Evolutionary conservation across 2,329 filamentous ascomycete species (phyloP), one percentile per base, ranked within the genome.

Genomic region (Fusarium avenaceum): DNA sequence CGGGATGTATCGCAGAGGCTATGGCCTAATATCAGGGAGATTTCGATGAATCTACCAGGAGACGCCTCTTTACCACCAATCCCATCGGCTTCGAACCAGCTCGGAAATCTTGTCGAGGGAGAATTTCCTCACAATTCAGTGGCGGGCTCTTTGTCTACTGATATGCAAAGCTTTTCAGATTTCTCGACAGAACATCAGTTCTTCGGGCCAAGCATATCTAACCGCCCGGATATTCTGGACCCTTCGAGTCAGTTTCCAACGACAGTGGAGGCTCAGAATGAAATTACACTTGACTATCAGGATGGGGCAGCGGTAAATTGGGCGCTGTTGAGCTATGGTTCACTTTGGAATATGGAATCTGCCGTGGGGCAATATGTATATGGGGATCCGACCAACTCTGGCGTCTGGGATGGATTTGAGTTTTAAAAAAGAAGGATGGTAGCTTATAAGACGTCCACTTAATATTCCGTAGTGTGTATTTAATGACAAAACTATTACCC

Each of bases 291-390:
- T 1, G 52, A 46, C 2, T 65, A 55, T 38, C 55, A 60, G 6
- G 63, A 65, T 20, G 55, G 47, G 4, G 38, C 53, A 0, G 35
- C 46, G 3, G 49, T 54, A 0, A 67, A 67, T 7, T 67, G 63
- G 64, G 52, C 64, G 1, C 6, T 67, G 1, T 10, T 67, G 4
- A 67, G 50, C 8, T 67, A 67, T 6, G 63, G 67, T n/a, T 67
- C 63, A 0, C 1, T 67, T 0, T 67, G 64, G 64, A 67, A 67
- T 3, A 67, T 67, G 64, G 64, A 63, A 20, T 67, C 64, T 35
- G 64, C 63, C 0, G 10, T 67, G 5, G 64, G 64, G 0, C 63
- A 67, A 3, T 67, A 67, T n/a, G 64, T 63, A 0, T 67, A 67
- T 17, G 63, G 64, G 24, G 64, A 67, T 19, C 51, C 63, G 1